phyloP scores from a whole-genome alignment of 2,329 filamentous ascomycete species.

The Phyllosticta citriasiana region DNA sequence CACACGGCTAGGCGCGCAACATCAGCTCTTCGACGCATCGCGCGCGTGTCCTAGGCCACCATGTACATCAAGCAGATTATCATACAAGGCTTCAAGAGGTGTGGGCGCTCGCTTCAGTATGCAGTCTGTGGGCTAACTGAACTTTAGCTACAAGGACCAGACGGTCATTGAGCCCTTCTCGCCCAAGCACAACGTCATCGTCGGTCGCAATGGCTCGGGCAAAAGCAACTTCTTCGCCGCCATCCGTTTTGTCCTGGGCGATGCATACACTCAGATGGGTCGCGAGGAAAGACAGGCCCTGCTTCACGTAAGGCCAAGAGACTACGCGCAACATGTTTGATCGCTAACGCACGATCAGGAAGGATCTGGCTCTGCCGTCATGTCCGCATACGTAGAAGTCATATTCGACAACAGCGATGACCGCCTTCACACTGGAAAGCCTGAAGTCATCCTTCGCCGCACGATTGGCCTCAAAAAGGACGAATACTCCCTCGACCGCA shows the following conservation, averaged over 20 bases:
- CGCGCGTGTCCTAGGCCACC: conserved; percentile 19
- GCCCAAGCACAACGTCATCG: conserved; percentile 93
- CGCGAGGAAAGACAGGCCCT: conserved; percentile 92
- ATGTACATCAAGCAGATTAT: conserved; percentile 99
- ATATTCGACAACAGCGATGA: conserved; percentile 98
- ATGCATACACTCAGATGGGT: conserved; percentile 93
- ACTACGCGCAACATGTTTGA: not conserved
- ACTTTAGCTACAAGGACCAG: conserved; percentile 89
- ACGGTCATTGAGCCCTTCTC: conserved; percentile 98
- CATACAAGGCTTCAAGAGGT: conserved; percentile 99
- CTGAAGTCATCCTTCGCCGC: conserved; percentile 80
- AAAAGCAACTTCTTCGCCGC: conserved; percentile 99
- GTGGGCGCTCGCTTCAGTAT: conserved; percentile 15
- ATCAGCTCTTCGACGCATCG: not conserved
- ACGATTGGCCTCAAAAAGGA: conserved; percentile 98
- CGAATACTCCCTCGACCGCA: conserved; percentile 94
- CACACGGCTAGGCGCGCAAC: not conserved
- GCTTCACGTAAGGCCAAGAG: conserved; percentile 52
- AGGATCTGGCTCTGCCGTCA: conserved; percentile 92
- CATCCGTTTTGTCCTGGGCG: conserved; percentile 94
- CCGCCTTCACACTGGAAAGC: conserved; percentile 85
- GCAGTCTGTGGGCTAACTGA: conserved; percentile 9
- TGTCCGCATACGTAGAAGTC: conserved; percentile 99
- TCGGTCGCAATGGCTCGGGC: conserved; percentile 96
- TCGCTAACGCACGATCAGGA: conserved; percentile 41